Base-by-base conservation (phyloP, 192 early-diverging fungal genomes). In the Entomortierella parvispora region DNA sequence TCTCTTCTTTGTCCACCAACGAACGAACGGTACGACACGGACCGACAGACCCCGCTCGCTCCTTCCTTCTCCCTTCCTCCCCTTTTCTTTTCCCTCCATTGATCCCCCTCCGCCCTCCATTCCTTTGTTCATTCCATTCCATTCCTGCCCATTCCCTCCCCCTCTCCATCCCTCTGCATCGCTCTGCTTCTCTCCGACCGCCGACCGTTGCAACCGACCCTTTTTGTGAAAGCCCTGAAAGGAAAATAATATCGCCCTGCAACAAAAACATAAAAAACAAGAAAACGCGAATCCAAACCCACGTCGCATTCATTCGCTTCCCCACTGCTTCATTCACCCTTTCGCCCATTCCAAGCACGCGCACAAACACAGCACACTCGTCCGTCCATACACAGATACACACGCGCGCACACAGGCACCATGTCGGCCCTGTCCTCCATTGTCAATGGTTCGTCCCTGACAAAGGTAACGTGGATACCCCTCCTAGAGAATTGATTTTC, bases 391-490 rank as follows among this genome's bases (percentile, higher is more conserved):
- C n/a, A n/a, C n/a, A n/a, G n/a, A n/a, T n/a, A n/a, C 22, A 44
- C 32, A 29, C 66, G 47, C 48, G 0, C n/a, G n/a, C 23, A 18
- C 9, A 2, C 9, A n/a, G 12, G 18, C 48, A 52, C 33, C 31
- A 66, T 66, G 64, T 66, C 64, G 4, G 54, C 53, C 26, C 43
- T 57, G 23, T 45, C 64, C 29, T 57, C 64, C 31, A 57, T 57
- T 48, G 68, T 62, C 68, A 61, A 70, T 42, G 25, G 37, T 37
- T 52, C 60, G 17, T 18, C 51, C 32, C 61, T 59, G 26, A 58
- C 68, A 48, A 70, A 70, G 68, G 68, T 70, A 70, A 29, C n/a
- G n/a, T n/a, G n/a, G n/a, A n/a, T n/a, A n/a, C n/a, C n/a, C n/a
- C n/a, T n/a, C n/a, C n/a, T n/a, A n/a, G n/a, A 55, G 17, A 12